Evolutionary conservation across 345 rosid species (phyloP).

Genomic region (Psidium guajava): DNA sequence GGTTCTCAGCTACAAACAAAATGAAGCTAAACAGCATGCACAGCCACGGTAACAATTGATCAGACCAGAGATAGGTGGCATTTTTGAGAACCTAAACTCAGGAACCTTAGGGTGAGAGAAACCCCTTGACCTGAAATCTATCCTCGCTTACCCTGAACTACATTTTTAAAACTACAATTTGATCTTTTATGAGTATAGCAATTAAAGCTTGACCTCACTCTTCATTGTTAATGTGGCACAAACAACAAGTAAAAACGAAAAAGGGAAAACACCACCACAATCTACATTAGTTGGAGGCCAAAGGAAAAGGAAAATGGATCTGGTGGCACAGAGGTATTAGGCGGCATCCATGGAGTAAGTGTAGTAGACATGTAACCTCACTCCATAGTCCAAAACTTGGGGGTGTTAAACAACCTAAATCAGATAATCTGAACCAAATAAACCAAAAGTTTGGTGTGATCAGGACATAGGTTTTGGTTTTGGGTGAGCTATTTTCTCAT

Average conservation of each 20-base stretch:
- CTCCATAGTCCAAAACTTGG: not conserved
- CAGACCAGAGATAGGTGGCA: not conserved
- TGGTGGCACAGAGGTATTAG: conserved; percentile 6
- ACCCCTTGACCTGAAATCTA: not conserved
- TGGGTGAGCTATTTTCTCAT: not conserved
- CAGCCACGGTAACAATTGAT: not conserved
- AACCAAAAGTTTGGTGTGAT: not conserved
- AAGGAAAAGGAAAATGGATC: not conserved
- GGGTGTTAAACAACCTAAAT: not conserved
- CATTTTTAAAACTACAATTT: not conserved
- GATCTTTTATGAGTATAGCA: not conserved
- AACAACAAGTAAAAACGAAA: not conserved
- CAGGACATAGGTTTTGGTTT: not conserved
- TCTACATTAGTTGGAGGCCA: not conserved
- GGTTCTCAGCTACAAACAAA: not conserved
- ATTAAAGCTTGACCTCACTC: not conserved
- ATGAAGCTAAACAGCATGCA: not conserved
- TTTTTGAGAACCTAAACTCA: not conserved
- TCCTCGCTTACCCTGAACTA: not conserved
- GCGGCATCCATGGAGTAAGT: not conserved
- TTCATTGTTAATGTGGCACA: not conserved
- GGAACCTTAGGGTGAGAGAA: not conserved
- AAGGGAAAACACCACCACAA: not conserved
- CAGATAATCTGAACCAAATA: not conserved
- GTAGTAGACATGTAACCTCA: not conserved